Evolutionary conservation across 495 filamentous ascomycete species (phyloP).

Genomic region (Lindgomyces ingoldianus): DNA sequence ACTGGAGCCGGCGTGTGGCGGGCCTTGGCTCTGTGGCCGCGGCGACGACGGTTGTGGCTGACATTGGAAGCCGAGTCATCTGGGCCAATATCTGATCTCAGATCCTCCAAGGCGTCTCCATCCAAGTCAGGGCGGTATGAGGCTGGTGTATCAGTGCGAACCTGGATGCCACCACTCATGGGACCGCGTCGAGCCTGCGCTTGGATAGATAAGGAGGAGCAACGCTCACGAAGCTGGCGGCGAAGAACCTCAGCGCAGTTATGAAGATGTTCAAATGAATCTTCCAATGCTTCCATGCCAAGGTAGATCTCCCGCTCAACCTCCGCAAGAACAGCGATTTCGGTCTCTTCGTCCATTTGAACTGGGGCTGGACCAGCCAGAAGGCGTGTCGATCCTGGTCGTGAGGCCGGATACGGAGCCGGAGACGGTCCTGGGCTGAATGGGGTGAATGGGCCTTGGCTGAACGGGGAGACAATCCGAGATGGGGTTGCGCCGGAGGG

Average conservation of each 20-base stretch:
- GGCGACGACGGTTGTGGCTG: conserved; percentile 67
- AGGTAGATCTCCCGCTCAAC: conserved; percentile 91
- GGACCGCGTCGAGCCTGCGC: conserved; percentile 68
- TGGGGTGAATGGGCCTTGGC: conserved; percentile 3
- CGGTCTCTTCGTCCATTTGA: conserved; percentile 88
- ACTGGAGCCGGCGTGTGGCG: conserved; percentile 80
- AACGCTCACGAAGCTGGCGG: conserved; percentile 72
- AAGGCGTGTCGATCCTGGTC: conserved; percentile 15
- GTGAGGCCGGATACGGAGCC: neutral
- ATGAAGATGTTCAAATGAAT: conserved; percentile 92
- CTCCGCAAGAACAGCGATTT: conserved; percentile 84
- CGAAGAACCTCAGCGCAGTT: conserved; percentile 80
- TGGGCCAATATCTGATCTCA: conserved; percentile 66
- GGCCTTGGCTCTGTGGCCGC: conserved; percentile 71
- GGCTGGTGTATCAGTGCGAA: conserved; percentile 60
- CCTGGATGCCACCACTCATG: conserved; percentile 48
- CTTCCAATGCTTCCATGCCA: conserved; percentile 91
- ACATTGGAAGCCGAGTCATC: conserved; percentile 85
- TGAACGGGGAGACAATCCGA: neutral
- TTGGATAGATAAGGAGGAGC: conserved; percentile 74
- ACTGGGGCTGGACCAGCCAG: conserved; percentile 58
- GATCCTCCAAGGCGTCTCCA: conserved; percentile 64
- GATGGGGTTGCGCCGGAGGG: conserved; percentile 39
- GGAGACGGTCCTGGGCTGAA: conserved; percentile 2
- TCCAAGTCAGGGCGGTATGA: conserved; percentile 40